Conservation (phyloP, 140 eudicot species). For the Erigeron philadelphicus region DNA sequence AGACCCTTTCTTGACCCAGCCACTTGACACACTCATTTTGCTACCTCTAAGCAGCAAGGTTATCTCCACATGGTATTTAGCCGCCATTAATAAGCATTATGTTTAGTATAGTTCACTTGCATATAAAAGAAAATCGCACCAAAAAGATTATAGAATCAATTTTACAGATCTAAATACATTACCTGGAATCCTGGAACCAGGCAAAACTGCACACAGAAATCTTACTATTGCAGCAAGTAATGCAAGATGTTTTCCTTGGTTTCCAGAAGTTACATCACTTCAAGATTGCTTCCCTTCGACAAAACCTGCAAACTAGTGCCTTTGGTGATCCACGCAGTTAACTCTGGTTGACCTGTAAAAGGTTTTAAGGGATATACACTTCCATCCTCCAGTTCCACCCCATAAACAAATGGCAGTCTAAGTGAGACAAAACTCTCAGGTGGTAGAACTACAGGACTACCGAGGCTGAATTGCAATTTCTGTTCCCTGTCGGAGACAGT, state of each 20-base stretch:
- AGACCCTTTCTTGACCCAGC: too few relatives aligned
- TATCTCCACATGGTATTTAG: too few relatives aligned
- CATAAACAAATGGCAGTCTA: slow-evolving; percentile 83
- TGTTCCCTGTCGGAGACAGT: slow-evolving; percentile 52
- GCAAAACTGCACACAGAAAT: slow-evolving; percentile 20
- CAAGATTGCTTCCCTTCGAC: slow-evolving; percentile 46
- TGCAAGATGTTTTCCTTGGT: slow-evolving; percentile 16
- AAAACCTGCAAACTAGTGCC: slow-evolving; percentile 59
- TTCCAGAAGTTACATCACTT: slow-evolving; percentile 23
- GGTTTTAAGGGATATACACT: slow-evolving; percentile 59
- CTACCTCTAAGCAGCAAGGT: too few relatives aligned
- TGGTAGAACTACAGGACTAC: slow-evolving; percentile 66
- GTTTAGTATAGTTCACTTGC: background rate
- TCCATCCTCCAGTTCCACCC: slow-evolving; percentile 58
- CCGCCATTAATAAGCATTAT: background rate
- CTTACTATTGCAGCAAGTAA: slow-evolving; percentile 25
- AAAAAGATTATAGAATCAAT: background rate
- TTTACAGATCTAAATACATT: slow-evolving; percentile 3
- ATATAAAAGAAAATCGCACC: background rate
- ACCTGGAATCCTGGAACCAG: slow-evolving; percentile 44
- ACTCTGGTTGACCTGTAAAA: slow-evolving; percentile 67
- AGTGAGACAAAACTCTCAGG: slow-evolving; percentile 91
- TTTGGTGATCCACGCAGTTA: slow-evolving; percentile 72
- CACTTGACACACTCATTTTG: too few relatives aligned
- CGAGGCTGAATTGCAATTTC: slow-evolving; percentile 69